A percentile compares a stretch with the other conserved stretches of the same genome.
These are phyloP conservation scores for Noccaea caerulescens DNA, from an alignment of 345 rosid genomes.

Conservation along the genomic window DNA sequence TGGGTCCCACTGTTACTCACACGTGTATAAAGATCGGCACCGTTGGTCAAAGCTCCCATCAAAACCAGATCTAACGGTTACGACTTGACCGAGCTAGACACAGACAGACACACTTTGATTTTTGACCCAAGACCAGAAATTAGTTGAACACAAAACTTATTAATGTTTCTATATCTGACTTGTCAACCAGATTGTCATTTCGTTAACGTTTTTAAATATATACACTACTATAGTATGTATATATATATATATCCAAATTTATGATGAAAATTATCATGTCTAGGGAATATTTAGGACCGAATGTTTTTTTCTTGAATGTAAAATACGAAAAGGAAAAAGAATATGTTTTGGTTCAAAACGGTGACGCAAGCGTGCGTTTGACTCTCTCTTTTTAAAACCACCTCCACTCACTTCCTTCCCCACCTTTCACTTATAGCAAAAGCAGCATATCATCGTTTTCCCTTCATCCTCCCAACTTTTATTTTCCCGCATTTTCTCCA, in stretches of 20 bases:
- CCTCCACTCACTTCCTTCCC: slow-evolving; percentile 39
- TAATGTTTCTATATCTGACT: background rate
- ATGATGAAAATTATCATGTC: slow-evolving; percentile 2
- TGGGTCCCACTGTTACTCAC: slow-evolving; percentile 33
- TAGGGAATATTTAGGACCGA: slow-evolving; percentile 20
- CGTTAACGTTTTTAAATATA: background rate
- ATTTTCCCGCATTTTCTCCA: slow-evolving; percentile 47
- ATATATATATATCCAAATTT: background rate
- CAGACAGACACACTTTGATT: slow-evolving; percentile 27
- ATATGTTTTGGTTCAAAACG: slow-evolving; percentile 2
- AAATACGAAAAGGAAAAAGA: background rate
- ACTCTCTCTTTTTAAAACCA: slow-evolving; percentile 42
- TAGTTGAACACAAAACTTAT: slow-evolving; percentile 9
- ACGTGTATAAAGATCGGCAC: slow-evolving; percentile 36
- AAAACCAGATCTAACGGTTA: slow-evolving; percentile 40
- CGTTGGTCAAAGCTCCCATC: slow-evolving; percentile 32
- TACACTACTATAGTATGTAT: background rate
- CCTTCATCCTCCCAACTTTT: slow-evolving; percentile 46
- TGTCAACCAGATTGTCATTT: background rate
- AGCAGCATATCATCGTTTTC: slow-evolving; percentile 58
- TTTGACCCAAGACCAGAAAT: slow-evolving; percentile 51
- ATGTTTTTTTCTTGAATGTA: background rate
- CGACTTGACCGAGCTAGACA: slow-evolving; percentile 27
- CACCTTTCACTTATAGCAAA: slow-evolving; percentile 37
- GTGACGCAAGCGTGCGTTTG: slow-evolving; percentile 47